Evolutionary conservation across 2,329 filamentous ascomycete genomes (phyloP), one percentile per base, ranked within the genome.

Genomic region (Chaetomiaceae sp.): DNA sequence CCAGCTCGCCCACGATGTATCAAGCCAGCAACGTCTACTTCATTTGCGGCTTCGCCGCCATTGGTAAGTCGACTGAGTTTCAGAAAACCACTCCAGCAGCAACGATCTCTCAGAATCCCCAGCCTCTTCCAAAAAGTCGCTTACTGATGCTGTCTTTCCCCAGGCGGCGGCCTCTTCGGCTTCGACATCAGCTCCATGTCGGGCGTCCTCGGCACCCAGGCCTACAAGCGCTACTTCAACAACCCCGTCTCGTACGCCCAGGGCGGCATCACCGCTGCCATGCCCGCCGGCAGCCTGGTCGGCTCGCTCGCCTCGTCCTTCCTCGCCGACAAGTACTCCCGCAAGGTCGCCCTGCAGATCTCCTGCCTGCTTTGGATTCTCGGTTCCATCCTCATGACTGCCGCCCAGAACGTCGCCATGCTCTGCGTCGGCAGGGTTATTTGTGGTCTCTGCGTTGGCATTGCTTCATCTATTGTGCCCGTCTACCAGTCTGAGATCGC

Each of bases 101-200:
- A 9, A 24, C 9, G 22, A n/a, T n/a, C n/a, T n/a, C n/a, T n/a
- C n/a, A n/a, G n/a, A n/a, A n/a, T n/a, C n/a, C n/a, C n/a, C n/a
- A n/a, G n/a, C n/a, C n/a, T n/a, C n/a, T n/a, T n/a, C n/a, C n/a
- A n/a, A n/a, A n/a, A n/a, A n/a, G n/a, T n/a, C n/a, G n/a, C 14
- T 30, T 4, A 30, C 14, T n/a, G n/a, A n/a, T n/a, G 3, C 12
- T 14, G 29, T n/a, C n/a, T 14, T n/a, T 32, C 7, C 29, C n/a
- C 33, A 73, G 83, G 83, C 55, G 84, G 84, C 61, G 79, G 76
- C 19, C 70, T 88, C 20, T 88, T 89, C 59, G 86, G 86, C 56
- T 89, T 89, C 61, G 86, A 89, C 66, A 87, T 89, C 58, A 79
- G 76, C 46, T 85, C 81, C 35, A 87, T 88, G 83, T 81, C 78